Base-by-base conservation (phyloP, 2,329 filamentous ascomycete species). In the Emmonsiellopsis sp. region DNA sequence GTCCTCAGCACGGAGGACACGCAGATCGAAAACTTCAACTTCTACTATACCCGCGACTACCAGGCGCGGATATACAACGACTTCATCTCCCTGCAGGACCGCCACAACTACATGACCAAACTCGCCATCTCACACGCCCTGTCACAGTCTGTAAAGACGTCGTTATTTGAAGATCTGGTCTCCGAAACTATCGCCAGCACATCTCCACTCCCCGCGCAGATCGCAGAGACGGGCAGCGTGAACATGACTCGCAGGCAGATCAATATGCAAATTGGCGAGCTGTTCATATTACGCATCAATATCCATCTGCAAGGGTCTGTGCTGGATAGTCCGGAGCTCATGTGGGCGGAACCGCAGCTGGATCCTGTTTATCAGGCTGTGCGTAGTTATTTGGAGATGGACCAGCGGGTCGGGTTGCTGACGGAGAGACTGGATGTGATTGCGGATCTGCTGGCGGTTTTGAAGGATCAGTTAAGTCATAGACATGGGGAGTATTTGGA, bases 61-160 rank as follows among this genome's bases (percentile, higher is more conserved):
- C 94, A 98, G 72, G 89, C 93, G 21, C 86, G 93, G 50, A 98
- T 98, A 69, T 98, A 98, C 79, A 98, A 98, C 71, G 93, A 98
- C 71, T 98, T 98, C 64, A 98, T 98, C 70, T 93, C 88, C 2
- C 73, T 98, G 56, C 81, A 91, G 48, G 92, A 97, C 63, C 95
- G 95, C 72, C 85, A 85, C 64, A 95, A 95, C 70, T 95, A 97
- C 74, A 97, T 97, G 93, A 94, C 87, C 61, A 97, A 97, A 74
- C 77, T 97, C 39, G 90, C 92, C 53, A 97, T 97, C 66, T 95
- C 89, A 13, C 93, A 98, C 73, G 93, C 93, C 2, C 76, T 98
- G 47, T 88, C 92, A 0, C 93, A 98, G 70, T 95, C 88, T 58
- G 93, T 97, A 65, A 97, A 98, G 82, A 98, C 93, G 2, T 95